Conservation (phyloP, 176 grass and related monocot species). For the Cenchrus americanus region DNA sequence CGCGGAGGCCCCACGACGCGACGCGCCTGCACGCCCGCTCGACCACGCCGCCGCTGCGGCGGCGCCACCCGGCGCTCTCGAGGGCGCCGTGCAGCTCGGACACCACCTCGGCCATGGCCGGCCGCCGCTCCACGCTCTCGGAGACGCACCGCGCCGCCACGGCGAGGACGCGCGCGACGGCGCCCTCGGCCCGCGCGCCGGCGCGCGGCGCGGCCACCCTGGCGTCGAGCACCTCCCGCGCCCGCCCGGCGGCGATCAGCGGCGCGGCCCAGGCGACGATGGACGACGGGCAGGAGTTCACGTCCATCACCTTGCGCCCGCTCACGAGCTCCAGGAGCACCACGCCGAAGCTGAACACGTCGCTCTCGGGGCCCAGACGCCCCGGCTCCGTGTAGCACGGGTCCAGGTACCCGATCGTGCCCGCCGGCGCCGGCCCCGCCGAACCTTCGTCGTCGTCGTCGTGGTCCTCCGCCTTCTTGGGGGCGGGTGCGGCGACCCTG, state of each 20-base stretch:
- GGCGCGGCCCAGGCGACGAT: slow-evolving; percentile 78
- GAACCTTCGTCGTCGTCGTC: neutral
- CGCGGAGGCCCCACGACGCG: slow-evolving; percentile 56
- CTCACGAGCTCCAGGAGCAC: slow-evolving; percentile 93
- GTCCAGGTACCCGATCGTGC: slow-evolving; percentile 99
- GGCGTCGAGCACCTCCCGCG: slow-evolving; percentile 55
- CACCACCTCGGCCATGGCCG: slow-evolving; percentile 72
- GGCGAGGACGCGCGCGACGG: slow-evolving; percentile 47
- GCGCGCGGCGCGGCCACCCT: slow-evolving; percentile 41
- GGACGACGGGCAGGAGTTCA: slow-evolving; percentile 61
- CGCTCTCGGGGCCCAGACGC: slow-evolving; percentile 68
- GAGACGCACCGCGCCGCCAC: slow-evolving; percentile 73
- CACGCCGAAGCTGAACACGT: slow-evolving; percentile 97
- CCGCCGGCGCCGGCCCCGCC: slow-evolving; percentile 49
- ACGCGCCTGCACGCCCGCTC: slow-evolving; percentile 51
- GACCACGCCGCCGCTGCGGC: neutral
- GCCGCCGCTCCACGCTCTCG: slow-evolving; percentile 52
- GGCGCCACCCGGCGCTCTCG: slow-evolving; percentile 44
- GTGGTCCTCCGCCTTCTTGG: neutral
- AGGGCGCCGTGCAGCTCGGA: slow-evolving; percentile 64
- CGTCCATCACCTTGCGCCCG: slow-evolving; percentile 88
- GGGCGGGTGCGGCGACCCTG: neutral
- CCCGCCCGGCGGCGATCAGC: slow-evolving; percentile 35
- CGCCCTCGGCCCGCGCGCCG: neutral
- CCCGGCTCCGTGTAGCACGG: slow-evolving; percentile 81